phyloP scores from a whole-genome alignment of 306 rosid species.

The Chamaecrista fasciculata region DNA sequence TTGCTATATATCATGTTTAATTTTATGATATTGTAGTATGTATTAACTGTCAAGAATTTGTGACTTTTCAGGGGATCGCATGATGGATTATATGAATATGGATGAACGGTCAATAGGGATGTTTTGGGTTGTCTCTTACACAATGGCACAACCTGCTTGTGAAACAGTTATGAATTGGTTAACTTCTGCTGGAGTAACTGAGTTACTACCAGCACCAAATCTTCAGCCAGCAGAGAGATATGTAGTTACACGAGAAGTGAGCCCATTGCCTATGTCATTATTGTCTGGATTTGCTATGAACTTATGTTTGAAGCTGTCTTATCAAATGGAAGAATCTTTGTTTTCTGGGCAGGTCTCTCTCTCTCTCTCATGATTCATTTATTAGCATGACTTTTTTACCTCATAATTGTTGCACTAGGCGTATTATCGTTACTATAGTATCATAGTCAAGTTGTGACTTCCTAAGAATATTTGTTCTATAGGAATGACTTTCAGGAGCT shows the following conservation, averaged over 20 bases:
- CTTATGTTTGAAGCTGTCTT: slow-evolving; percentile 80
- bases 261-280: slow-evolving; percentile 92
- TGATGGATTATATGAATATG: slow-evolving; percentile 97
- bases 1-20: background rate
- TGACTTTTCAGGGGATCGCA: slow-evolving; percentile 75
- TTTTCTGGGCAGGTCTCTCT: slow-evolving; percentile 73
- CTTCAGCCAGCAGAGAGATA: slow-evolving; percentile 68
- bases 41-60: background rate
- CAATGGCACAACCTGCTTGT: slow-evolving; percentile 97
- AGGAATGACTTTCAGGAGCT: slow-evolving; percentile 16
- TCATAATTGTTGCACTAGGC: background rate
- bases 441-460: slow-evolving; percentile 4
- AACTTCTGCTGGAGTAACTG: slow-evolving; percentile 68
- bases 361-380: slow-evolving; percentile 2
- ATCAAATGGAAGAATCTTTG: slow-evolving; percentile 88
- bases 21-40: background rate
- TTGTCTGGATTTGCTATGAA: slow-evolving; percentile 90
- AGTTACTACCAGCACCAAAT: slow-evolving; percentile 59
- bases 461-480: slow-evolving; percentile 11
- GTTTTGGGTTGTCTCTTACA: slow-evolving; percentile 99
- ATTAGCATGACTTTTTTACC: slow-evolving; percentile 4
- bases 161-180: slow-evolving; percentile 92
- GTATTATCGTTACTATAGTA: slow-evolving; percentile 15
- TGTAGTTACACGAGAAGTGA: slow-evolving; percentile 83
- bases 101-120: slow-evolving; percentile 97